These are phyloP conservation scores for Aspergillus pseudoterreus DNA, from an alignment of 2,329 filamentous ascomycete species.

Conservation along the genomic window DNA sequence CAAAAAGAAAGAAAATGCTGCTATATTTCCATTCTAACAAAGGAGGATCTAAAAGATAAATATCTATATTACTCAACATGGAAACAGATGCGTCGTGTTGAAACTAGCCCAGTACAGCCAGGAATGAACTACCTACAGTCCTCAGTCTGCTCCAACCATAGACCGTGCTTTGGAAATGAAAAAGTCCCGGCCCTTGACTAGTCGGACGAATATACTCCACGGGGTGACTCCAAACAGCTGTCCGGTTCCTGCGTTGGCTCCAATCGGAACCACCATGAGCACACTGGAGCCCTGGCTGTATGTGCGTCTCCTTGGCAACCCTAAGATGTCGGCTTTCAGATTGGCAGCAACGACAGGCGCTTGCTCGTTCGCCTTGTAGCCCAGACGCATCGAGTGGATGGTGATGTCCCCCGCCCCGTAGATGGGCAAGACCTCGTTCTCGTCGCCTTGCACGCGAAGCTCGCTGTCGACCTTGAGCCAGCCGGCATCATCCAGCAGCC, in stretches of 20 bases:
- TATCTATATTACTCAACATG: no score
- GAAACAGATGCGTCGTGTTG: no score
- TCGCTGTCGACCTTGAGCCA: conserved; percentile 48
- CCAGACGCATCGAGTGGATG: conserved; percentile 21
- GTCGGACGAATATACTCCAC: conserved; percentile 40
- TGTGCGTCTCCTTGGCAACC: conserved; percentile 14
- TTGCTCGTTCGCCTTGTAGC: conserved; percentile 26
- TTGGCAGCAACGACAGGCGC: conserved; percentile 23
- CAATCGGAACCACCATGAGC: conserved; percentile 29
- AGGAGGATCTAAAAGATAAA: no score
- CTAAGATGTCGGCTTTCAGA: conserved; percentile 24
- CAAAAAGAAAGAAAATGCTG: no score
- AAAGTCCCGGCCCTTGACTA: conserved; percentile 44
- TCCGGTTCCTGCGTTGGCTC: conserved; percentile 24
- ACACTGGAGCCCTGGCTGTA: conserved; percentile 22
- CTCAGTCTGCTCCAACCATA: neutral
- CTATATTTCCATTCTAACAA: no score
- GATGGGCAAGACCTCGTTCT: conserved; percentile 12
- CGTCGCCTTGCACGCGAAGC: conserved; percentile 17
- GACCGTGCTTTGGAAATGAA: conserved; percentile 27
- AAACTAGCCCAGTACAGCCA: no score
- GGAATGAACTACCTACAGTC: neutral
- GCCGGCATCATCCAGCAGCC: conserved; percentile 45
- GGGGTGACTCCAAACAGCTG: conserved; percentile 34
- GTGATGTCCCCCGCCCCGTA: conserved; percentile 33